Conservation (phyloP, 2,329 filamentous ascomycete species). For the Fusarium siculi region DNA sequence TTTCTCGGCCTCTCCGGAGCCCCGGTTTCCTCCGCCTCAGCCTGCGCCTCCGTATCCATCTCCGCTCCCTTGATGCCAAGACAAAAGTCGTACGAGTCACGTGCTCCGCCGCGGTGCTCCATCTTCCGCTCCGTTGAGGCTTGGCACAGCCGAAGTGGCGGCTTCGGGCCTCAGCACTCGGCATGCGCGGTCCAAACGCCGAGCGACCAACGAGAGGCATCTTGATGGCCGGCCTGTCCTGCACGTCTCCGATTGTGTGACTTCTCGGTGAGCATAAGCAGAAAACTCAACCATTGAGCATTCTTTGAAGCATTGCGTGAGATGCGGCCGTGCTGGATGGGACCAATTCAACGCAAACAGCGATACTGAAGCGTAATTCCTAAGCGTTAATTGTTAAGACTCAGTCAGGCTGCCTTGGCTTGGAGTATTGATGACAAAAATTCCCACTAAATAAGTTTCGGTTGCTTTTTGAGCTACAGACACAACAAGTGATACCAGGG, state of each 20-base stretch:
- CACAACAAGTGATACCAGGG: background rate
- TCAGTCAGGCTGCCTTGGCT: background rate
- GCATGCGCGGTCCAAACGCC: slow-evolving; percentile 9
- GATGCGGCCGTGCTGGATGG: background rate
- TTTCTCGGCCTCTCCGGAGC: slow-evolving; percentile 11
- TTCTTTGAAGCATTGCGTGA: background rate
- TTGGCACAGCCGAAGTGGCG: slow-evolving; percentile 24
- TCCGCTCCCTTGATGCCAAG: slow-evolving; percentile 18
- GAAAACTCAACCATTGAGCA: background rate
- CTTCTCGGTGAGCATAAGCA: slow-evolving; percentile 1
- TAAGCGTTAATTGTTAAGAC: background rate
- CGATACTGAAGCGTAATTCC: background rate
- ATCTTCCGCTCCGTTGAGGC: slow-evolving; percentile 28
- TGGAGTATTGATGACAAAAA: background rate
- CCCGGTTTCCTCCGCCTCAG: background rate
- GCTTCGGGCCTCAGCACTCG: slow-evolving; percentile 14
- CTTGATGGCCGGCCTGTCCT: background rate
- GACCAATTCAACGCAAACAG: background rate
- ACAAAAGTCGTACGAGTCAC: slow-evolving; percentile 36
- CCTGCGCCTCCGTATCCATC: slow-evolving; percentile 3
- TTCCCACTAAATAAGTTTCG: background rate
- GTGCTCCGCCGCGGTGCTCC: slow-evolving; percentile 37
- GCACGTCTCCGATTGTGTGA: background rate
- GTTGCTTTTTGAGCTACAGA: background rate
- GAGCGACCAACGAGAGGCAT: background rate